phyloP scores from a whole-genome alignment of 1,284 basidiomycete genomes.

The Neolentinus lepideus region DNA sequence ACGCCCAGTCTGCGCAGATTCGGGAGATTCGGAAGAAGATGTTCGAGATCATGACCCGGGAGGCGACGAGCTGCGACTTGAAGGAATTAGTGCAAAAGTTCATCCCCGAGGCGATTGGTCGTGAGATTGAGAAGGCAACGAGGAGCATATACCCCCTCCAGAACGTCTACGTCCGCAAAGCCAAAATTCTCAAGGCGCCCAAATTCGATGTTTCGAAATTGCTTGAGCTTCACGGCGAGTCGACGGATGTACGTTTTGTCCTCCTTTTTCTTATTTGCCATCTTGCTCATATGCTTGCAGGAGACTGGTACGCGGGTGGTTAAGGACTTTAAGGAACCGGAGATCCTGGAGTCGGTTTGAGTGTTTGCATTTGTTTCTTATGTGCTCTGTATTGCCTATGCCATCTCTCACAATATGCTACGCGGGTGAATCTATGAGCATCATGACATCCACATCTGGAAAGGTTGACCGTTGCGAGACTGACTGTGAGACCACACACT shows the following conservation, averaged over 20 bases:
- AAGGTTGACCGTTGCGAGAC: not conserved
- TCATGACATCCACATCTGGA: slow-evolving; percentile 9
- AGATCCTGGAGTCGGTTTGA: slow-evolving; percentile 80
- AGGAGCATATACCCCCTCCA: slow-evolving; percentile 96
- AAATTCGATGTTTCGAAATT: slow-evolving; percentile 96
- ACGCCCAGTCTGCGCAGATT: slow-evolving; percentile 93
- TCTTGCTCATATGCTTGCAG: slow-evolving; percentile 31
- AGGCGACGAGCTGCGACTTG: slow-evolving; percentile 92
- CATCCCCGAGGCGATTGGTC: slow-evolving; percentile 97
- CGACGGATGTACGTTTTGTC: slow-evolving; percentile 68
- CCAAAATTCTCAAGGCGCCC: slow-evolving; percentile 95
- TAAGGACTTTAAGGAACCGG: slow-evolving; percentile 92
- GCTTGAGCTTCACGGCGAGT: slow-evolving; percentile 93
- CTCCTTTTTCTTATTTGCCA: not conserved
- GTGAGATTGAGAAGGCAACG: slow-evolving; percentile 98
- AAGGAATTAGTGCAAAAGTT: slow-evolving; percentile 99
- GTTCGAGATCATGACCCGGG: slow-evolving; percentile 99
- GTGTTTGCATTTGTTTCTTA: slow-evolving; percentile 25
- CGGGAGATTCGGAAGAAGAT: slow-evolving; percentile 99
- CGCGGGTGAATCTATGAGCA: slow-evolving; percentile 36
- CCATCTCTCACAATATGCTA: slow-evolving; percentile 27
- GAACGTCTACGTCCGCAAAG: slow-evolving; percentile 98
- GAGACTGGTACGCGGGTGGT: slow-evolving; percentile 84
- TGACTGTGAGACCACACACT: too few species aligned
- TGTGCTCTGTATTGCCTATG: slow-evolving; percentile 32